phyloP scores from a whole-genome alignment of 208 protist genomes.

The Angomonas ambiguus region DNA sequence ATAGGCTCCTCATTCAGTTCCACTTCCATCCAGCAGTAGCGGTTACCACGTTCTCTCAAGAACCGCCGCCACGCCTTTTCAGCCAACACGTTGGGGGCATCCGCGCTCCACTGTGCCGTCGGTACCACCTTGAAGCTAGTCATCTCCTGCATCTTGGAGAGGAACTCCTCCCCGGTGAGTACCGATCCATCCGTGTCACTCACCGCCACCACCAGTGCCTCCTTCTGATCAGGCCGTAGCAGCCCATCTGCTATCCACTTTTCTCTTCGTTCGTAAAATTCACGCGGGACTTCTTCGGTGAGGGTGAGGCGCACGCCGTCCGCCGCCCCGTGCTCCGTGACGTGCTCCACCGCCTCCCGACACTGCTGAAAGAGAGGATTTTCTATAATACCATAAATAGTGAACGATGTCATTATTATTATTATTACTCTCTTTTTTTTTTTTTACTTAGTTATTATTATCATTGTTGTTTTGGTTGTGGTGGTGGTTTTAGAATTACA shows the following conservation, averaged over 20 bases:
- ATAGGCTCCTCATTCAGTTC: slow-evolving; percentile 21
- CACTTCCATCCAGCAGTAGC: slow-evolving; percentile 84
- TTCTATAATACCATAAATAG: slow-evolving; percentile 58
- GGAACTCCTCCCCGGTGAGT: slow-evolving; percentile 42
- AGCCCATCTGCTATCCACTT: slow-evolving; percentile 13
- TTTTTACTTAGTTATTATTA: slow-evolving; percentile 6
- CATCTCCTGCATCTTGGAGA: slow-evolving; percentile 24
- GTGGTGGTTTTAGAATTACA: not conserved
- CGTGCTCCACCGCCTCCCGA: slow-evolving; percentile 62
- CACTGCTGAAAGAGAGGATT: slow-evolving; percentile 64
- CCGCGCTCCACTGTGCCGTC: slow-evolving; percentile 12
- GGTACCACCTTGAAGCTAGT: slow-evolving; percentile 50
- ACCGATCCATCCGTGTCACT: slow-evolving; percentile 10
- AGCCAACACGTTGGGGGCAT: slow-evolving; percentile 64
- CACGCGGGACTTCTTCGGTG: slow-evolving; percentile 47
- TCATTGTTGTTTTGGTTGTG: not conserved
- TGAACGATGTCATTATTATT: slow-evolving; percentile 16
- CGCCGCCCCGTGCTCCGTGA: slow-evolving; percentile 39
- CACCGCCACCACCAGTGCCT: slow-evolving; percentile 30
- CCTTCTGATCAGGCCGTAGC: not conserved
- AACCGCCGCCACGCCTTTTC: slow-evolving; percentile 44
- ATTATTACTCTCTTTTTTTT: not conserved
- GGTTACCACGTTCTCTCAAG: slow-evolving; percentile 51
- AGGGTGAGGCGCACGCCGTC: slow-evolving; percentile 55
- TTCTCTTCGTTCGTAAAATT: slow-evolving; percentile 47